Conservation (phyloP, 345 rosid species). For the Murraya paniculata region DNA sequence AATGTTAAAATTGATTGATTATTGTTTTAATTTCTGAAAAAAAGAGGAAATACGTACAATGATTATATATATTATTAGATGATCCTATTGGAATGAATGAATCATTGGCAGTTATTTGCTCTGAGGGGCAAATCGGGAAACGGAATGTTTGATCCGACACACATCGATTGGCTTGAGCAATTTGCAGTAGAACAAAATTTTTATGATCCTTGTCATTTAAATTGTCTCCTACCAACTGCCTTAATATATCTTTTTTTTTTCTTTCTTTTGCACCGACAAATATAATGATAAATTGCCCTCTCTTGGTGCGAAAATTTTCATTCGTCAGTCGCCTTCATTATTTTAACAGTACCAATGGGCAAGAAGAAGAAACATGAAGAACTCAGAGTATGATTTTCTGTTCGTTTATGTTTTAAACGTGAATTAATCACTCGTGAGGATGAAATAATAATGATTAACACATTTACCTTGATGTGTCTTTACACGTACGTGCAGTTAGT, state of each 20-base stretch:
- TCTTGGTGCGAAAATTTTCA: neutral
- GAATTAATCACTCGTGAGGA: neutral
- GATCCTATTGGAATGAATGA: no score
- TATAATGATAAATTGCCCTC: neutral
- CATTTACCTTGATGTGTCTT: neutral
- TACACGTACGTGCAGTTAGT: slow-evolving; percentile 28
- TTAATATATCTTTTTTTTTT: neutral
- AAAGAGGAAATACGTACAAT: no score
- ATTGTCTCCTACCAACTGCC: neutral
- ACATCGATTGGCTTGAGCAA: no score
- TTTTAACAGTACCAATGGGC: slow-evolving; percentile 23
- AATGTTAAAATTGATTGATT: no score
- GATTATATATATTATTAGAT: no score
- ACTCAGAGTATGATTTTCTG: slow-evolving; percentile 31
- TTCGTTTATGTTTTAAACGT: neutral
- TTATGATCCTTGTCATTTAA: neutral
- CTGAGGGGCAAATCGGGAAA: neutral
- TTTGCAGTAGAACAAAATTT: neutral
- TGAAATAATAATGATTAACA: neutral
- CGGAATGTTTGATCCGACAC: neutral
- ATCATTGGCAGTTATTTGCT: neutral
- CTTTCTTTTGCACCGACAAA: neutral
- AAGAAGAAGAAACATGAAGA: slow-evolving; percentile 27
- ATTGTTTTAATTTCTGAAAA: no score
- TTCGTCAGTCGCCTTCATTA: neutral